phyloP scores from a whole-genome alignment of 176 grass and related monocot genomes.

The Eleusine indica region DNA sequence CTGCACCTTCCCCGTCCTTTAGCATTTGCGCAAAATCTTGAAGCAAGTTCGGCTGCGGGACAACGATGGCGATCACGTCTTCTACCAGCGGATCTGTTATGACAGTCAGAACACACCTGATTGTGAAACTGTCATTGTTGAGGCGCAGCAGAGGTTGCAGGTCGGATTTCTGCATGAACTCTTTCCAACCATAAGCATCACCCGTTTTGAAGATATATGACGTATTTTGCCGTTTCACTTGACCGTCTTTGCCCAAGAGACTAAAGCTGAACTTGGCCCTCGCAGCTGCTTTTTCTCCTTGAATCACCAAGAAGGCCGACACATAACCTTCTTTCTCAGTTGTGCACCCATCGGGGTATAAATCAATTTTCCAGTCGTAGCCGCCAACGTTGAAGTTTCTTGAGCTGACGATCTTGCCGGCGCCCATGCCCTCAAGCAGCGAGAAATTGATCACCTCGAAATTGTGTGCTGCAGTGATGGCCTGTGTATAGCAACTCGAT shows the following conservation, averaged over 20 bases:
- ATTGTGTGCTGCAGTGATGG: not conserved
- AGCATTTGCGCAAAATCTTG: not conserved
- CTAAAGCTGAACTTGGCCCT: not conserved
- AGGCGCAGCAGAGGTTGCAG: not conserved
- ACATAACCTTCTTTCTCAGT: no score
- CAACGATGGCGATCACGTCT: not conserved
- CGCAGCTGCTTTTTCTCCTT: no score
- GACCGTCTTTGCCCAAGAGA: not conserved
- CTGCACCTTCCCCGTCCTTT: not conserved
- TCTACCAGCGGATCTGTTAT: not conserved
- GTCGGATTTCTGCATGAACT: not conserved
- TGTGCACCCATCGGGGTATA: not conserved
- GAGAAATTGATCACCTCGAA: not conserved
- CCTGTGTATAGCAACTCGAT: not conserved
- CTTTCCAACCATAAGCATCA: no score
- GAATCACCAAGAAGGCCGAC: no score
- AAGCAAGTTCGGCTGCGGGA: not conserved
- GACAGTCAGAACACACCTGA: not conserved
- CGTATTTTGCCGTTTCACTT: no score
- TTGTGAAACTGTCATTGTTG: not conserved
- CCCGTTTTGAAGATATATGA: no score
- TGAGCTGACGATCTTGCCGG: not conserved
- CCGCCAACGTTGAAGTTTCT: not conserved
- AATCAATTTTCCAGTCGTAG: not conserved
- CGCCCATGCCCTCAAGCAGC: not conserved